phyloP scores from a whole-genome alignment of 2,329 filamentous ascomycete species.

The Gliomastix tumulicola region DNA sequence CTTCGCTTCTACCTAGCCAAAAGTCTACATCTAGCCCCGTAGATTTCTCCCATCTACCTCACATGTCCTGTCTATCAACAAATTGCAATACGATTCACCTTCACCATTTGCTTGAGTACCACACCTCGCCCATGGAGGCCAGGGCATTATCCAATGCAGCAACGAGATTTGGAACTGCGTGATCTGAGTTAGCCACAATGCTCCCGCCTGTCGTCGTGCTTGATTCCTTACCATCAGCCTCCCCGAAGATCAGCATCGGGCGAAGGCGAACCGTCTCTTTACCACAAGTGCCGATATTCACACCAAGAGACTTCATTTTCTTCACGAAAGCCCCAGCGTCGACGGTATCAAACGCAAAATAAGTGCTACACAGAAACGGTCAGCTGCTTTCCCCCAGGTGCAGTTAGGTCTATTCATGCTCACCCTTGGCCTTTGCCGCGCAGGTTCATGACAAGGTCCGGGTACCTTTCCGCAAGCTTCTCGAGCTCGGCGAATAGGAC shows the following conservation, averaged over 20 bases:
- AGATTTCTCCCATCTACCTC: too few species aligned
- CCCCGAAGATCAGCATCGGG: conserved; percentile 78
- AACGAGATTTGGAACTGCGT: too few species aligned
- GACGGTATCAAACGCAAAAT: conserved; percentile 73
- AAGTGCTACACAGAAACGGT: conserved; percentile 74
- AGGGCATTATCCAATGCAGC: too few species aligned
- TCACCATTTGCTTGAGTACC: too few species aligned
- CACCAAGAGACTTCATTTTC: conserved; percentile 63
- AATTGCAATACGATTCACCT: too few species aligned
- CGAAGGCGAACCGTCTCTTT: conserved; percentile 62
- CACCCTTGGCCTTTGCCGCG: conserved; percentile 69
- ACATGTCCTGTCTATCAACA: too few species aligned
- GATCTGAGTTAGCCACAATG: too few species aligned
- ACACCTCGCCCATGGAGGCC: too few species aligned
- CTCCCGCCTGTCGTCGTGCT: background rate
- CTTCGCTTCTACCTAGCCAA: too few species aligned
- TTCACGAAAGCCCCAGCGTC: conserved; percentile 62
- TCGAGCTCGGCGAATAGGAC: conserved; percentile 62
- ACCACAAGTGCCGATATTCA: conserved; percentile 73
- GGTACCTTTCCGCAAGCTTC: conserved; percentile 57
- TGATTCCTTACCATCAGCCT: conserved; percentile 44
- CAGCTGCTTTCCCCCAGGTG: conserved; percentile 27
- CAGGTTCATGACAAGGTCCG: conserved; percentile 65
- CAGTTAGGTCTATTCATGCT: conserved; percentile 24
- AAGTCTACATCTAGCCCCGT: too few species aligned